Evolutionary conservation across 2,329 filamentous ascomycete species (phyloP).

Genomic region (Aureobasidium zeae): DNA sequence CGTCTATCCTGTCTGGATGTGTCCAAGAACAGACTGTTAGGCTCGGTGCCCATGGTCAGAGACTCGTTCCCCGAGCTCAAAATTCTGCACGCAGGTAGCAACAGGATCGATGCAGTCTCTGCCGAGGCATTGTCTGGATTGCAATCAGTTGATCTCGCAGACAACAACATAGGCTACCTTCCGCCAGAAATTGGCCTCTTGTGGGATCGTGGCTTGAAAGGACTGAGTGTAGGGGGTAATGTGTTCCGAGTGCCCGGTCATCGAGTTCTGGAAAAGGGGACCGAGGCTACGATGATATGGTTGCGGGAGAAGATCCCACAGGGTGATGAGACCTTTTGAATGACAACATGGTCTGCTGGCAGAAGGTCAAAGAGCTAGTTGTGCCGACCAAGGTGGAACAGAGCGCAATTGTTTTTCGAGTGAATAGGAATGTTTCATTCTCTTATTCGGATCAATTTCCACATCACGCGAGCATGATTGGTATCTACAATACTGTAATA

Average conservation of each 20-base stretch:
- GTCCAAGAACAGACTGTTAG: constrained; percentile 69
- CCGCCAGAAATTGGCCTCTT: constrained; percentile 74
- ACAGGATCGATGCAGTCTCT: constrained; percentile 58
- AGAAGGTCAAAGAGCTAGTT: background rate
- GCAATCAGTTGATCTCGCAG: constrained; percentile 65
- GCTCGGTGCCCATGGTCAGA: constrained; percentile 56
- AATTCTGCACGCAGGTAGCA: constrained; percentile 67
- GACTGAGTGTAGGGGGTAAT: constrained; percentile 73
- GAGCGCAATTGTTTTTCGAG: too few species aligned
- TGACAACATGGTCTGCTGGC: constrained; percentile 9
- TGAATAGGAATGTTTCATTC: too few species aligned
- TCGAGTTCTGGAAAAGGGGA: constrained; percentile 76
- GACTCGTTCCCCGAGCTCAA: constrained; percentile 59
- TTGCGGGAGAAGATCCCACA: constrained; percentile 63
- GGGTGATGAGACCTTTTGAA: constrained; percentile 17
- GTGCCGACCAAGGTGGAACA: background rate
- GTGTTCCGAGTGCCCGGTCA: constrained; percentile 79
- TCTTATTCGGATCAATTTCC: too few species aligned
- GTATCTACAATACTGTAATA: too few species aligned
- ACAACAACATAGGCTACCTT: constrained; percentile 76
- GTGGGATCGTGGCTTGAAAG: constrained; percentile 54
- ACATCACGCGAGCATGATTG: too few species aligned
- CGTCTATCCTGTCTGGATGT: constrained; percentile 68
- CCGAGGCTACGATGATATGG: constrained; percentile 74
- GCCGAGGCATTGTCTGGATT: constrained; percentile 67